Conservation (phyloP, 495 filamentous ascomycete genomes). For the Halenospora varia region DNA sequence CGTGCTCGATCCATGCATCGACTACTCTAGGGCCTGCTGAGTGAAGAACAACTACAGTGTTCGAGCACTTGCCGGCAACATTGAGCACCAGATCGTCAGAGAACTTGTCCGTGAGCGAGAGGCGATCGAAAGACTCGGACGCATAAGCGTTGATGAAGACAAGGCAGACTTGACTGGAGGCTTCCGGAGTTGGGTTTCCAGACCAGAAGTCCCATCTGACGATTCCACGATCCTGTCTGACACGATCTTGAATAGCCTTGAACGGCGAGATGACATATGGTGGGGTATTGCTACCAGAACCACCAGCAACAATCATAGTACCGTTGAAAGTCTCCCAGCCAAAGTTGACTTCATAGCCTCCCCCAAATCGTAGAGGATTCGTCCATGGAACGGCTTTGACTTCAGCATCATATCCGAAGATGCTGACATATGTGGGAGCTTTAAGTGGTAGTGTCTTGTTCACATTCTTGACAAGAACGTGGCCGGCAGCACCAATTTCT, state of each 20-base stretch:
- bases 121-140: constrained; percentile 49
- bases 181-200: constrained; percentile 13
- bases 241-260: constrained; percentile 49
- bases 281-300: constrained; percentile 10
- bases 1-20: constrained; percentile 1
- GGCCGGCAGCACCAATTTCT: constrained; percentile 43
- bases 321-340: constrained; percentile 43
- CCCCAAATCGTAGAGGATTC: constrained; percentile 4
- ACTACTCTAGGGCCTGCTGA: background rate
- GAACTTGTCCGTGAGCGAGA: constrained; percentile 17
- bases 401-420: constrained; percentile 46
- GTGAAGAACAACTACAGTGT: constrained; percentile 2
- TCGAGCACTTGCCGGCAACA: constrained; percentile 8
- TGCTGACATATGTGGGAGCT: constrained; percentile 36
- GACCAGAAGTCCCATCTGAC: constrained; percentile 45
- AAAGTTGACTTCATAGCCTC: constrained; percentile 10
- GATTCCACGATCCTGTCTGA: constrained; percentile 48
- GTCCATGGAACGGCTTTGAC: constrained; percentile 8
- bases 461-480: constrained; percentile 59
- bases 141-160: constrained; percentile 59
- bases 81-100: constrained; percentile 38
- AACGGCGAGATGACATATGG: constrained; percentile 43
- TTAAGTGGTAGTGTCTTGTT: constrained; percentile 51
- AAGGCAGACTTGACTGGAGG: constrained; percentile 59
- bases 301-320: constrained; percentile 71